Evolutionary conservation across 305 asterid genomes (phyloP).

Genomic region (Petunia hybrid): DNA sequence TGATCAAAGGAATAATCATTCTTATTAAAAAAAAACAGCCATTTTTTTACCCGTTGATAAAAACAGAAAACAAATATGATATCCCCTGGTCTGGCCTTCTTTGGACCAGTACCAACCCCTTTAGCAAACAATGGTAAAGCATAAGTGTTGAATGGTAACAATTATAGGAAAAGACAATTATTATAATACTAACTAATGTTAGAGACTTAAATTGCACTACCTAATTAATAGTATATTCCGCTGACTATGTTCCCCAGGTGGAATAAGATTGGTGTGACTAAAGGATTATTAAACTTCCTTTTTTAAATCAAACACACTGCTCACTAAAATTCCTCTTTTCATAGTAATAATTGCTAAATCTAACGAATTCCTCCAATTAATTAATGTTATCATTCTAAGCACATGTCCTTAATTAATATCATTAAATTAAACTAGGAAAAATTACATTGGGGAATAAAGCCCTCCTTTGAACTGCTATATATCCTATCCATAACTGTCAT

Average conservation of each 20-base stretch:
- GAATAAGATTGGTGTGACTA: conserved; percentile 25
- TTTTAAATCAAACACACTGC: conserved; percentile 12
- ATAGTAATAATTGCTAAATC: conserved; percentile 27
- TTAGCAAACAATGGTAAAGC: conserved; percentile 6
- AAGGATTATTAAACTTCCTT: conserved; percentile 32
- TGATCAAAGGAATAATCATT: not conserved
- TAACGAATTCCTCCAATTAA: not conserved
- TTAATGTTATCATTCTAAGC: not conserved
- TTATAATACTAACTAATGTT: conserved; percentile 12
- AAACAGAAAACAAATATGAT: not conserved
- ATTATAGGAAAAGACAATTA: conserved; percentile 13
- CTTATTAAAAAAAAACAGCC: not conserved
- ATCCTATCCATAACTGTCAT: too few species aligned
- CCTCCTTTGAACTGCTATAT: too few species aligned
- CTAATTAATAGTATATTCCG: conserved; percentile 4
- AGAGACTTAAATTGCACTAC: not conserved
- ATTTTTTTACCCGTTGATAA: not conserved
- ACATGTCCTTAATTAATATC: not conserved
- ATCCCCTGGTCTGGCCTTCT: conserved; percentile 28
- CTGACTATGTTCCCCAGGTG: conserved; percentile 27
- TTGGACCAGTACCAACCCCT: conserved; percentile 10
- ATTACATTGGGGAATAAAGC: too few species aligned
- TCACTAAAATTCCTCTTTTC: not conserved
- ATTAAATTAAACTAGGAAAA: not conserved
- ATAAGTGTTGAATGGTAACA: conserved; percentile 12